A percentile compares a stretch with the other conserved stretches of the same genome.
Conservation (phyloP, 129 eudicot genomes). For the Oenanthe sinensis region DNA sequence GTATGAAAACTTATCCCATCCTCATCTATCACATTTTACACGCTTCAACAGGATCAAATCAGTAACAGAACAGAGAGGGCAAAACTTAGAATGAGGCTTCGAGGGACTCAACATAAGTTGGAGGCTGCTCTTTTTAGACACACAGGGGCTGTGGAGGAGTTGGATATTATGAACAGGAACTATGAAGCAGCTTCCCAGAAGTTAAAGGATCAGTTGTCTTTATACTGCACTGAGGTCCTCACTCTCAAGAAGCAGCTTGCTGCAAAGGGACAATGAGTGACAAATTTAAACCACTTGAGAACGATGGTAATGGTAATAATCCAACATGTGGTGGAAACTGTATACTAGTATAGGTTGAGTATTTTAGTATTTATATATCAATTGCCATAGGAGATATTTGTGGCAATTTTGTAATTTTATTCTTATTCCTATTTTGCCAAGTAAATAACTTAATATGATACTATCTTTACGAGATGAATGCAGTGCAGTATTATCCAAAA, state of each 20-base stretch:
- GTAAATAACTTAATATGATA: background rate
- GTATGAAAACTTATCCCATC: background rate
- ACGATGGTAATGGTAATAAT: background rate
- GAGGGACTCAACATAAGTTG: conserved; percentile 52
- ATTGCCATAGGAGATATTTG: background rate
- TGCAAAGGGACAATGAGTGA: conserved; percentile 9
- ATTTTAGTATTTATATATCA: background rate
- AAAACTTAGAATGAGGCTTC: conserved; percentile 72
- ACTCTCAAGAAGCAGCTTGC: conserved; percentile 68
- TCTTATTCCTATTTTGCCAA: background rate
- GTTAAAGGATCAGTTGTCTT: conserved; percentile 44
- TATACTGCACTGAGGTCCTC: conserved; percentile 39
- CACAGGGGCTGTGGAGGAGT: conserved; percentile 49
- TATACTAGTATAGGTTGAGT: background rate
- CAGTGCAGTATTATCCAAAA: background rate
- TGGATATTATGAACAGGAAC: conserved; percentile 53
- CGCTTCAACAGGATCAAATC: conserved; percentile 32
- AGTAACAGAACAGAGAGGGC: conserved; percentile 30
- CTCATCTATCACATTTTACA: background rate
- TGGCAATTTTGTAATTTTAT: background rate
- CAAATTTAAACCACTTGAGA: background rate
- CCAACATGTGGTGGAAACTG: background rate
- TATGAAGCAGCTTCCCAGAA: conserved; percentile 51
- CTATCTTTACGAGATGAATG: background rate
- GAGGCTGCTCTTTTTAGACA: conserved; percentile 53